Base-by-base conservation (phyloP, 129 eudicot species). In the Chrysanthemum lavandulifolium region DNA sequence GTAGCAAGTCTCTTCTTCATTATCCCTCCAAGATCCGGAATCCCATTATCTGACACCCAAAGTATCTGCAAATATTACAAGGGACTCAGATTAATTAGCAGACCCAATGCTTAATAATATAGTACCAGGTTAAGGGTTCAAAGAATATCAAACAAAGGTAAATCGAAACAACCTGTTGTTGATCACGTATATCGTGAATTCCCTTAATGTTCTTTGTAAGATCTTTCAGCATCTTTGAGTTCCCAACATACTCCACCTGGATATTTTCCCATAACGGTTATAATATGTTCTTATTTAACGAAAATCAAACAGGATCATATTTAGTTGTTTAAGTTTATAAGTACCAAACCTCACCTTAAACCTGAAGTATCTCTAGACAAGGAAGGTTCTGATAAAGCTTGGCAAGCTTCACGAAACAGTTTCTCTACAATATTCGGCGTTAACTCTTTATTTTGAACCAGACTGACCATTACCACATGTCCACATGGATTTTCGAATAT, bases 41-140 rank as follows among this genome's bases (percentile, higher is more conserved):
- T 73, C 76, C 97, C 99, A 82, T 90, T 82, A 83, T 90, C 92
- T 78, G 99, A 90, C 79, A 88, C 66, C 99, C 99, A 95, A 50
- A 95, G 94, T 53, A 95, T 84, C 99, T 95, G 87, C 31, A 65
- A 71, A 73, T 36, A 61, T 43, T 71, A 47, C 6, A 47, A 65
- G 3, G 4, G 71, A 65, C 59, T 64, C 16, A 71, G 61, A 23
- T 71, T 43, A 77, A 62, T 0, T 59, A 52, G 52, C 10, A 33
- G 12, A 69, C 53, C n/a, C n/a, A 54, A 13, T 13, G 2, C 63
- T 12, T 31, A 3, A 29, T 12, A 31, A 31, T 18, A 23, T 43
- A 31, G 3, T 4, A 47, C 51, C 54, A 29, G 43, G 43, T 59
- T 40, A 60, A 43, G 9, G 9, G 55, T 36, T 71, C 27, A 60